Base-by-base conservation (phyloP, 176 grass and related monocot genomes). In the Puya raimondii region DNA sequence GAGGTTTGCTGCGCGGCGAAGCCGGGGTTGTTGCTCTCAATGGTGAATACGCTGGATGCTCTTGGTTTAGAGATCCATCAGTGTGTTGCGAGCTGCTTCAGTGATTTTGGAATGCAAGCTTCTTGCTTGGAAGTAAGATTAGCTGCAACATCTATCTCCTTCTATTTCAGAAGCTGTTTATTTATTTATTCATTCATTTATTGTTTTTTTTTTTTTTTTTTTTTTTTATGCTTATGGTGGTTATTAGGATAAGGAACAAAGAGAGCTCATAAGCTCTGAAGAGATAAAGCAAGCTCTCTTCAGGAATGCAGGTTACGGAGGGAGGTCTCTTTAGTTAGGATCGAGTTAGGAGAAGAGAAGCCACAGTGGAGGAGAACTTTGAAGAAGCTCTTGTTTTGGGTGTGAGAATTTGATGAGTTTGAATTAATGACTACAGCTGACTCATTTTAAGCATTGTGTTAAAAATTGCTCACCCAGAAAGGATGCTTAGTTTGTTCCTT, bases 211-310 rank as follows among this genome's bases (percentile, higher is more conserved):
- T 26, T 26, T 0, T 26, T 23, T 26, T 26, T 1, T 61, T 61
- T 3, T 21, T 56, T 1, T 13, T 56, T 2, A 16, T 61, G 56
- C 56, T 61, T 42, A 7, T 7, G 33, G 80, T 82, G 76, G 50
- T 53, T 78, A 48, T 33, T 75, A 92, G 88, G 79, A 82, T 13
- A 80, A 71, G 53, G 79, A 77, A 18, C 87, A 87, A 78, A 85
- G 73, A 54, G 65, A 64, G 53, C 71, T 67, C 4, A 63, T 79
- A 57, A 90, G 79, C 78, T 74, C 79, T 18, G 86, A 96, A 11
- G 88, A 96, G 57, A 92, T 92, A 23, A 96, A 92, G 76, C 88
- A 92, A 70, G 81, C 81, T 72, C 79, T 96, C 23, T 90, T 89
- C 56, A 87, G 84, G 76, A 87, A 84, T 57, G 88, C 86, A 52